These are phyloP conservation scores for Leccinum sublutescens DNA, from an alignment of 768 basidiomycete species.

Conservation along the genomic window DNA sequence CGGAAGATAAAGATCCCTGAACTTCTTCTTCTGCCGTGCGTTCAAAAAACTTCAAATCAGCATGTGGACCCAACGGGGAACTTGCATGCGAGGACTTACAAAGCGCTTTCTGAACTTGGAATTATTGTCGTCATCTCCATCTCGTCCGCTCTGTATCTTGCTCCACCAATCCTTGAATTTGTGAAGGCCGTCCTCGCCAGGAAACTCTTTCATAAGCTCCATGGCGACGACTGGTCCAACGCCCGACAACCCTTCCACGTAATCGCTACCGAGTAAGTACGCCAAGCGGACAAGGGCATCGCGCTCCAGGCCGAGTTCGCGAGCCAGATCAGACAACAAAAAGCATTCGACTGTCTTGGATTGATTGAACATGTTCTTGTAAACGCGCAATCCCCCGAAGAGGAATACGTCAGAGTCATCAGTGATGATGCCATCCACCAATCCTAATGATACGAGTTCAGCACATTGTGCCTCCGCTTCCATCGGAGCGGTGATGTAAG, in stretches of 20 bases:
- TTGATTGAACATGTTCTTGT: constrained; percentile 99
- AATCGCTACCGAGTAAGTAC: constrained; percentile 95
- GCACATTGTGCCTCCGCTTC: constrained; percentile 99
- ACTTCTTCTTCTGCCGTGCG: constrained; percentile 75
- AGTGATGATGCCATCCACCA: constrained; percentile 97
- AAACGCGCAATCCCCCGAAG: constrained; percentile 93
- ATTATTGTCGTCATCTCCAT: constrained; percentile 67
- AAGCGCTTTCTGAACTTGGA: constrained; percentile 82
- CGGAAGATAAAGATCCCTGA: constrained; percentile 76
- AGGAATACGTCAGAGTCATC: constrained; percentile 99
- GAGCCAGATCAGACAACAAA: constrained; percentile 73
- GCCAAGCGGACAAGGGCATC: constrained; percentile 87
- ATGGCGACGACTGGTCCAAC: constrained; percentile 96
- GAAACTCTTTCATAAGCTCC: constrained; percentile 93
- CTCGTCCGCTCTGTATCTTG: constrained; percentile 87
- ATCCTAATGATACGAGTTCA: constrained; percentile 74
- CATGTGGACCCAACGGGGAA: neutral
- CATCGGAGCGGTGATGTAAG: constrained; percentile 98
- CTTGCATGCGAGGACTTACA: constrained; percentile 47
- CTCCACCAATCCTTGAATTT: constrained; percentile 94
- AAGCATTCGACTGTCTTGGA: constrained; percentile 99
- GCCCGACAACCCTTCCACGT: constrained; percentile 88
- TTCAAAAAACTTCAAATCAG: constrained; percentile 10
- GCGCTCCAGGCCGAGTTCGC: constrained; percentile 85
- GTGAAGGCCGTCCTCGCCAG: constrained; percentile 78